Percentiles rank a stretch among this genome's conserved stretches.
Conservation (phyloP, 2,329 filamentous ascomycete genomes). For the Colletotrichum viniferum region DNA sequence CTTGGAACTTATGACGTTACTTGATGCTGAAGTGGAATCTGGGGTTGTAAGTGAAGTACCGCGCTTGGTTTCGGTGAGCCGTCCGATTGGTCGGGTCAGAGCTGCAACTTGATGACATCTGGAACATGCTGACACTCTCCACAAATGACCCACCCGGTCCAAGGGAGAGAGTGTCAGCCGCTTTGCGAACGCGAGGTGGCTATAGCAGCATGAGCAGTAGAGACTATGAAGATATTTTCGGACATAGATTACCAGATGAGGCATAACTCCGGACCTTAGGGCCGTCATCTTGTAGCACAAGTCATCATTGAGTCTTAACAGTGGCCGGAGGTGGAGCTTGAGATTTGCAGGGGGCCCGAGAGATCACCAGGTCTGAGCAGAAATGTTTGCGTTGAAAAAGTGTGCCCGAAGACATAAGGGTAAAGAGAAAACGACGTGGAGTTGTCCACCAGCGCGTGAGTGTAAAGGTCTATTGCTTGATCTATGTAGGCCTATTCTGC, state of each 20-base stretch:
- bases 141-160: background rate
- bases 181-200: background rate
- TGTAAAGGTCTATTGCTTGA: background rate
- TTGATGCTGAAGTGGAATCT: background rate
- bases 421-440: background rate
- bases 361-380: background rate
- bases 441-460: background rate
- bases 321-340: background rate
- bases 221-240: fast-evolving
- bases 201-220: fast-evolving
- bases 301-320: background rate
- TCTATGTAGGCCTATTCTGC: background rate
- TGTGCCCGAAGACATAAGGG: background rate
- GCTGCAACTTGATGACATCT: background rate
- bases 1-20: background rate
- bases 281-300: fast-evolving
- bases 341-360: fast-evolving
- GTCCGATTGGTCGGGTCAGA: background rate
- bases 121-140: background rate
- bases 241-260: fast-evolving
- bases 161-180: background rate
- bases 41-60: background rate
- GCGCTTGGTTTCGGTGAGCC: background rate
- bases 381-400: background rate
- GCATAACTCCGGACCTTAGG: background rate